Percentiles rank a stretch among this genome's conserved stretches.
These are phyloP conservation scores for Kodamaea neixiangensis DNA, from an alignment of 805 yeast genomes.

Conservation along the genomic window DNA sequence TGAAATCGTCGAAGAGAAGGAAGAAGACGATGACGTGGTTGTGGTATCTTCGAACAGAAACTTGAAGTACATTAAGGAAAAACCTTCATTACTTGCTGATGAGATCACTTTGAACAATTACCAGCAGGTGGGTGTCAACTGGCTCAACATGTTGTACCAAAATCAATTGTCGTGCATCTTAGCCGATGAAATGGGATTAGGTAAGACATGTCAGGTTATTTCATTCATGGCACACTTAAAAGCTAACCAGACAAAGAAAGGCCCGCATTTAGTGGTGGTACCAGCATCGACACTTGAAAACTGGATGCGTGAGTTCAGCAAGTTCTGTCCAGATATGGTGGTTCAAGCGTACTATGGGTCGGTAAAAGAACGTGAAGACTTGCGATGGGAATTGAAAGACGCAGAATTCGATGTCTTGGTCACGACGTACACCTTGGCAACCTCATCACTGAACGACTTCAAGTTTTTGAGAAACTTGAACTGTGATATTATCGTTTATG, in stretches of 20 bases:
- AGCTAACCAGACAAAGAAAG: conserved; percentile 51
- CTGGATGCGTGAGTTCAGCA: conserved; percentile 92
- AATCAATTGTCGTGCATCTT: conserved; percentile 84
- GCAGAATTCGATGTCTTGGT: conserved; percentile 82
- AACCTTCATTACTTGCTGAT: conserved; percentile 67
- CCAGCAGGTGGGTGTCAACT: conserved; percentile 96
- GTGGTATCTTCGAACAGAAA: conserved; percentile 21
- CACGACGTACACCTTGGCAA: conserved; percentile 90
- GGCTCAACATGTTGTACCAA: conserved; percentile 81
- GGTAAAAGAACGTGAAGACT: conserved; percentile 78
- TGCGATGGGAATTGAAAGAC: conserved; percentile 65
- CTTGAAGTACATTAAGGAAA: conserved; percentile 40
- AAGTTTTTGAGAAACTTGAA: conserved; percentile 71
- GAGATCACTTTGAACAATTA: conserved; percentile 77
- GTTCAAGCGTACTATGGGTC: conserved; percentile 96
- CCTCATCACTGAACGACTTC: conserved; percentile 81
- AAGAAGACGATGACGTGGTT: conserved; percentile 37
- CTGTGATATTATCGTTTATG: conserved; percentile 89
- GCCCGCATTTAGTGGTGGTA: conserved; percentile 92
- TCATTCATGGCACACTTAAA: conserved; percentile 86
- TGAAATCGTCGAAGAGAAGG: conserved; percentile 16
- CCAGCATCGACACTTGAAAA: conserved; percentile 97
- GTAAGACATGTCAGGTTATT: conserved; percentile 96
- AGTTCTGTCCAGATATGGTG: conserved; percentile 77
- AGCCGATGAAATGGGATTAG: conserved; percentile 99